phyloP scores from a whole-genome alignment of 805 yeast genomes.

The Barnettozyma vustinii region DNA sequence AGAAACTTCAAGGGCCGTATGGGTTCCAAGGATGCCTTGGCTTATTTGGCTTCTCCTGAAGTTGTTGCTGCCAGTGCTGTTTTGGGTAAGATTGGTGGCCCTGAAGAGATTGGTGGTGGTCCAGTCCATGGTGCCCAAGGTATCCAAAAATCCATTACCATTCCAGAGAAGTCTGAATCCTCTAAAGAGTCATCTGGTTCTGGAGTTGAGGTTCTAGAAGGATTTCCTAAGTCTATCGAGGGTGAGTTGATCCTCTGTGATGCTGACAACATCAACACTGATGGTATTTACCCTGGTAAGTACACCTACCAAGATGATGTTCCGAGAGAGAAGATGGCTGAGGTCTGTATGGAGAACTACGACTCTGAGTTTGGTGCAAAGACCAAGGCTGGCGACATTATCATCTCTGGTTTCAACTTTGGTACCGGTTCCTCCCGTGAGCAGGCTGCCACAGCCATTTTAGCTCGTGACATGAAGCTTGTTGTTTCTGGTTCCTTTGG shows the following conservation, averaged over 20 bases:
- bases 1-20: conserved; percentile 98
- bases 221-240: conserved; percentile 82
- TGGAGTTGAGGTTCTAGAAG: conserved; percentile 71
- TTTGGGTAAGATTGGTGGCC: conserved; percentile 90
- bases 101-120: conserved; percentile 73
- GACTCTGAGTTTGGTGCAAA: conserved; percentile 82
- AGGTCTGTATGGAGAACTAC: conserved; percentile 98
- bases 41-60: conserved; percentile 94
- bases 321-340: conserved; percentile 92
- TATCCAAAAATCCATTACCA: conserved; percentile 34
- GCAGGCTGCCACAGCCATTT: conserved; percentile 97
- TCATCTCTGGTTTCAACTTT: conserved; percentile 89
- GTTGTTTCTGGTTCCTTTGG: conserved; percentile 98
- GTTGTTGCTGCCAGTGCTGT: conserved; percentile 98
- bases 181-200: conserved; percentile 27
- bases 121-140: conserved; percentile 46
- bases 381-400: conserved; percentile 82
- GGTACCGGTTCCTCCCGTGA: conserved; percentile 99
- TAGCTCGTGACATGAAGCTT: conserved; percentile 87
- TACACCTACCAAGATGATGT: conserved; percentile 98
- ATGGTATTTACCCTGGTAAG: conserved; percentile 98
- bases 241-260: conserved; percentile 96
- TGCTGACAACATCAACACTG: conserved; percentile 95
- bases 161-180: conserved; percentile 24
- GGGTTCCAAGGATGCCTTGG: conserved; percentile 96